phyloP scores from a whole-genome alignment of 169 alveolate species.

The Plasmodium berghei region DNA sequence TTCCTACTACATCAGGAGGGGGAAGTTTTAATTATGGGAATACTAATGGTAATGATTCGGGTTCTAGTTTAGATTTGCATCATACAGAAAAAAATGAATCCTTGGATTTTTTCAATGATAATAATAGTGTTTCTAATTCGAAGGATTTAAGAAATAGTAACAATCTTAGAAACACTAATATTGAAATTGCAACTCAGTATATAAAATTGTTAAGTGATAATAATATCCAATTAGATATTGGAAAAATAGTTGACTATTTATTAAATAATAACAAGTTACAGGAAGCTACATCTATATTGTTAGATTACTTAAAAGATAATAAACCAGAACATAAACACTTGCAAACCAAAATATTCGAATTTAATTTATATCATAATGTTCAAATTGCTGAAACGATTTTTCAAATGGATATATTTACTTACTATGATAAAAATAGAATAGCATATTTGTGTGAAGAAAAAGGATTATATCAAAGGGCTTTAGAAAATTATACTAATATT shows the following conservation, averaged over 20 bases:
- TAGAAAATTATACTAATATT: slow-evolving; percentile 95
- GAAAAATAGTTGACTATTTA: slow-evolving; percentile 49
- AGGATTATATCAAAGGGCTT: slow-evolving; percentile 96
- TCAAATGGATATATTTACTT: slow-evolving; percentile 91
- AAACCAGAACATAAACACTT: slow-evolving; percentile 97
- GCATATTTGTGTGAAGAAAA: slow-evolving; percentile 98
- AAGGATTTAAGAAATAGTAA: slow-evolving; percentile 14
- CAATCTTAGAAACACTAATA: slow-evolving; percentile 14
- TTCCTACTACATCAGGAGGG: slow-evolving; percentile 76
- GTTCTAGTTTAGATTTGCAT: slow-evolving; percentile 75
- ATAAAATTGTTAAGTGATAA: slow-evolving; percentile 70
- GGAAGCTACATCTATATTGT: slow-evolving; percentile 97
- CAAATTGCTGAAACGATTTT: slow-evolving; percentile 74
- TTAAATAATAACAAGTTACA: slow-evolving; percentile 90
- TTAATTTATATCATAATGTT: slow-evolving; percentile 93
- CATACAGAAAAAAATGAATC: slow-evolving; percentile 74
- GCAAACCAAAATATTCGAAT: slow-evolving; percentile 98
- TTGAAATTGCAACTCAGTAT: slow-evolving; percentile 48
- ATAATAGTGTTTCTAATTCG: slow-evolving; percentile 16
- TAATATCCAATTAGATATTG: slow-evolving; percentile 66
- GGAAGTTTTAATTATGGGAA: no score
- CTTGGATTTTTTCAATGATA: slow-evolving; percentile 68
- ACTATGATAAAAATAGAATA: slow-evolving; percentile 96
- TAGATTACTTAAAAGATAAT: slow-evolving; percentile 97
- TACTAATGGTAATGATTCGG: slow-evolving; percentile 76